Conservation (phyloP, 768 basidiomycete genomes). For the Leccinum incarnatum region DNA sequence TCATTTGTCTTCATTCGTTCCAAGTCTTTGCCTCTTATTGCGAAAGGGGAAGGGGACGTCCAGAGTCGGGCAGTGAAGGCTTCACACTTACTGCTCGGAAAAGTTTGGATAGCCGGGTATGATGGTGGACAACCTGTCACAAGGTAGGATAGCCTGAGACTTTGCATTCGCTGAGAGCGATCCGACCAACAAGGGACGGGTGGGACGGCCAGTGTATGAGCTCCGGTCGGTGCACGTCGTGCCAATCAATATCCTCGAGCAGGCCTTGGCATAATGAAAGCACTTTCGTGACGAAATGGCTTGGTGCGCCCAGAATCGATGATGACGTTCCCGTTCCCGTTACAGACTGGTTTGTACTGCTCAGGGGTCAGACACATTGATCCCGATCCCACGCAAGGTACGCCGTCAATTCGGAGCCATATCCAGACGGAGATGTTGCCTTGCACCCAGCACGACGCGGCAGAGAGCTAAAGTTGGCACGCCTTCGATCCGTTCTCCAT, state of each 20-base stretch:
- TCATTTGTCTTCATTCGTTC: no score
- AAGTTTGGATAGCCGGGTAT: background rate
- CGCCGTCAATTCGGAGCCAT: background rate
- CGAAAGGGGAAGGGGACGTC: background rate
- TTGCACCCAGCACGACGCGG: no score
- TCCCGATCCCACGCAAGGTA: background rate
- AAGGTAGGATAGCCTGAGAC: background rate
- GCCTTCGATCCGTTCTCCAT: no score
- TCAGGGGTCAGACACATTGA: background rate
- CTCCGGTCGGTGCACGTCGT: conserved; percentile 3
- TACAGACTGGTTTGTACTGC: no score
- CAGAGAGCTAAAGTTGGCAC: background rate
- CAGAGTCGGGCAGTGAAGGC: background rate
- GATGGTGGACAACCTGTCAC: background rate
- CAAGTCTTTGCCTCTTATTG: no score
- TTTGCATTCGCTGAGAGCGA: background rate
- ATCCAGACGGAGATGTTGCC: background rate
- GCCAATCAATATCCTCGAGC: conserved; percentile 8
- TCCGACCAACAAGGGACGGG: conserved; percentile 9
- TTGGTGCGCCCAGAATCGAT: background rate
- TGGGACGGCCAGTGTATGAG: background rate
- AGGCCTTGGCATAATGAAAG: conserved; percentile 10
- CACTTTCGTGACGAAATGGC: conserved; percentile 18
- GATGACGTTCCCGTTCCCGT: conserved; percentile 8
- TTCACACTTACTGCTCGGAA: background rate